phyloP scores from a whole-genome alignment of 192 early-diverging fungal genomes.

The Coemansia sp. region DNA sequence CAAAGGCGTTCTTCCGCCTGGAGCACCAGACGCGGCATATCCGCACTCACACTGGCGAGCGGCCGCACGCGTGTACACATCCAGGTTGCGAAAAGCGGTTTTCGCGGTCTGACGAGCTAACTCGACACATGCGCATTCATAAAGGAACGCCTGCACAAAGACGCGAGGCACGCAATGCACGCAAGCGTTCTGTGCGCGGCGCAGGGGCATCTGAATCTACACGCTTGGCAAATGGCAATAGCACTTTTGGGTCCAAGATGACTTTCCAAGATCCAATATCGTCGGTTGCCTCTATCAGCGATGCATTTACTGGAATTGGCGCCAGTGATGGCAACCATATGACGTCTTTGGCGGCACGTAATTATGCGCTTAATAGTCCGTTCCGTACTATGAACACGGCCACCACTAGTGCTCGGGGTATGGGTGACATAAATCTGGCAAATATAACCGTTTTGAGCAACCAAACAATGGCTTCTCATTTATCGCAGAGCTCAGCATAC shows the following conservation, averaged over 20 bases:
- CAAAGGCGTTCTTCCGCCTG: constrained; percentile 69
- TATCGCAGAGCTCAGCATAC: constrained; percentile 27
- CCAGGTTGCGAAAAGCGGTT: constrained; percentile 78
- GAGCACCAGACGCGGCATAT: constrained; percentile 81
- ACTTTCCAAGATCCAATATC: constrained; percentile 2
- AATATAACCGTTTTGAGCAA: constrained; percentile 20
- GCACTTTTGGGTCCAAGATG: not conserved
- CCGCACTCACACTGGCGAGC: constrained; percentile 83
- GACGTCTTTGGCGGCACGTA: constrained; percentile 3
- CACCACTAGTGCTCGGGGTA: not conserved
- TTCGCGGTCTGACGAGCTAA: constrained; percentile 74
- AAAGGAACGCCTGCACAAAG: constrained; percentile 38
- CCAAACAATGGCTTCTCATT: constrained; percentile 20
- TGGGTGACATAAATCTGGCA: constrained; percentile 23
- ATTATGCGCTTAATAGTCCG: constrained; percentile 11
- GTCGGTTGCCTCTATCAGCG: constrained; percentile 5
- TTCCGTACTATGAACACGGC: constrained; percentile 21
- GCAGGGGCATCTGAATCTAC: constrained; percentile 1
- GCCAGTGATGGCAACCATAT: not conserved
- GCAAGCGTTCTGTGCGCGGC: constrained; percentile 41
- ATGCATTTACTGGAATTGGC: constrained; percentile 8
- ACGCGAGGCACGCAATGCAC: constrained; percentile 33
- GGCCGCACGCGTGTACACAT: constrained; percentile 75
- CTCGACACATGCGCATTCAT: constrained; percentile 62
- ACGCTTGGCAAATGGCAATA: not conserved